Conservation (phyloP, 1,284 basidiomycete species). For the Tylopilus orsonianus region DNA sequence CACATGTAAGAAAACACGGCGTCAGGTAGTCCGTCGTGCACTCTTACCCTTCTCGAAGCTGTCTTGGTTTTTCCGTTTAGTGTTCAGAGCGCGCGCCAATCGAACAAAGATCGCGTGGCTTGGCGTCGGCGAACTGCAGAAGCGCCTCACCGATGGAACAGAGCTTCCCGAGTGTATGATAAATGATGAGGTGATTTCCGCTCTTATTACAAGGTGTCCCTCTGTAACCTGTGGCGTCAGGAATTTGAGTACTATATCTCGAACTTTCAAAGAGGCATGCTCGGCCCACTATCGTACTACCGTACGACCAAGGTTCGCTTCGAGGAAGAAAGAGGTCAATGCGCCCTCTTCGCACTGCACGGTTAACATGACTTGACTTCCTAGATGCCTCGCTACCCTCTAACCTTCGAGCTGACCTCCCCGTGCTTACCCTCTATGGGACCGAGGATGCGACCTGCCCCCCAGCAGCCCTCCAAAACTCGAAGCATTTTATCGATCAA, state of each 20-base stretch:
- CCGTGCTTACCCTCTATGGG: constrained; percentile 63
- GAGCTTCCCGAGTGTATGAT: constrained; percentile 19
- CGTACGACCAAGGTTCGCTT: constrained; percentile 54
- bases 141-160: constrained; percentile 5
- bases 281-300: constrained; percentile 70
- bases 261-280: constrained; percentile 53
- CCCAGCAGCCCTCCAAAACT: constrained; percentile 38
- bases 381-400: constrained; percentile 40
- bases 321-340: constrained; percentile 61
- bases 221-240: constrained; percentile 32
- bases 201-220: not conserved
- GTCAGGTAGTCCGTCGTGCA: not conserved
- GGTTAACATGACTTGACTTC: constrained; percentile 2
- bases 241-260: constrained; percentile 52
- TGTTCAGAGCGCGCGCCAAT: constrained; percentile 6
- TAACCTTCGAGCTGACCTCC: constrained; percentile 45
- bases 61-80: constrained; percentile 17
- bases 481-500: constrained; percentile 46
- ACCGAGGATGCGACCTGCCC: constrained; percentile 47
- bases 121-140: constrained; percentile 9
- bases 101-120: not conserved
- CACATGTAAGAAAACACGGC: constrained; percentile 40
- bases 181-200: constrained; percentile 17
- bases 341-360: not conserved
- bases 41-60: constrained; percentile 17